These are phyloP conservation scores for Podospora australis DNA, from an alignment of 495 filamentous ascomycete species.

Conservation along the genomic window DNA sequence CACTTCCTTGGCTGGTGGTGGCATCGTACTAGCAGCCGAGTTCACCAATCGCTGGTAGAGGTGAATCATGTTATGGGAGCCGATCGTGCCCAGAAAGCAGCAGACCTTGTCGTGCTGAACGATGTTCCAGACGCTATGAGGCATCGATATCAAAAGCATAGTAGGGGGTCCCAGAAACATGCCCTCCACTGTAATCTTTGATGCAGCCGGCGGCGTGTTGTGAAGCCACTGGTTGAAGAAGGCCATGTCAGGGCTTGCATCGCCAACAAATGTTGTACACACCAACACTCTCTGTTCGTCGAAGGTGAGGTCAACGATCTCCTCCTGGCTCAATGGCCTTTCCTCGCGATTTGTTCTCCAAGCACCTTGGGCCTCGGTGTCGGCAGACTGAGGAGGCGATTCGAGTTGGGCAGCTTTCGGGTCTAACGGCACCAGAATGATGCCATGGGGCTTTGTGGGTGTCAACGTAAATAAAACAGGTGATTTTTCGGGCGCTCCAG, in stretches of 20 bases:
- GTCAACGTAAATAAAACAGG: conserved; percentile 46
- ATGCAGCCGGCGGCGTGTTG: conserved; percentile 39
- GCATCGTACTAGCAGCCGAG: conserved; percentile 27
- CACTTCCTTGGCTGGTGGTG: conserved; percentile 37
- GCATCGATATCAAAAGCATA: conserved; percentile 53
- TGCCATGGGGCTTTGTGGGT: conserved; percentile 39
- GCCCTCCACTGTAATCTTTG: conserved; percentile 50
- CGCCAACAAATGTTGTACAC: conserved; percentile 51
- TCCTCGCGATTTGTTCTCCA: conserved; percentile 30
- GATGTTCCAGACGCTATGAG: conserved; percentile 47
- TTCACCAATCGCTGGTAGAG: conserved; percentile 48
- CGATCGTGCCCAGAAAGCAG: conserved; percentile 50
- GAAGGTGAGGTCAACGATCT: conserved; percentile 43
- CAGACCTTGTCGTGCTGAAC: conserved; percentile 52
- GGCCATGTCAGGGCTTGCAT: conserved; percentile 51
- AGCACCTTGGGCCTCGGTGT: conserved; percentile 27
- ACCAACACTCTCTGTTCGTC: conserved; percentile 48
- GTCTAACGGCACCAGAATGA: conserved; percentile 39
- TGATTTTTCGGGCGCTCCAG: conserved; percentile 30
- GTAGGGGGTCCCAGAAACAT: conserved; percentile 54
- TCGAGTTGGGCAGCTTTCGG: conserved; percentile 29
- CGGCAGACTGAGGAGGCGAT: conserved; percentile 34
- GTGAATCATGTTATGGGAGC: conserved; percentile 52
- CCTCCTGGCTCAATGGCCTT: conserved; percentile 30
- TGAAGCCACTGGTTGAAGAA: conserved; percentile 53